These are phyloP conservation scores for Boletus rufocinnamomeus DNA, from an alignment of 768 basidiomycete genomes.

Conservation along the genomic window DNA sequence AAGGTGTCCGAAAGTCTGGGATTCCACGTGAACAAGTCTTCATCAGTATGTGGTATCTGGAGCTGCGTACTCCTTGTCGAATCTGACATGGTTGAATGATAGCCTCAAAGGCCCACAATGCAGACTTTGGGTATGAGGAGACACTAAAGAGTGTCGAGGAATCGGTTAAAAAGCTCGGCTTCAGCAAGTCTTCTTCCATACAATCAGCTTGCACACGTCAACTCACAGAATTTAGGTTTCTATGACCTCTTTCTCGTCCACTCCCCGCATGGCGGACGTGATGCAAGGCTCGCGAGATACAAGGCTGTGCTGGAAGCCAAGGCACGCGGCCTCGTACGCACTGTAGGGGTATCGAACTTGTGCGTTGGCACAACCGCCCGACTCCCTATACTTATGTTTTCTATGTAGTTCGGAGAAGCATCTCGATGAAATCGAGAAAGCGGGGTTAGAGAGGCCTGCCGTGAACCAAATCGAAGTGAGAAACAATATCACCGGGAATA, in stretches of 20 bases:
- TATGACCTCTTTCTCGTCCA: constrained; percentile 53
- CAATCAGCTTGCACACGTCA: not conserved
- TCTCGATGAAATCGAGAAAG: constrained; percentile 27
- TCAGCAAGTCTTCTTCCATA: constrained; percentile 10
- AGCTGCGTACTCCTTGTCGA: not conserved
- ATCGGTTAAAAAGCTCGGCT: constrained; percentile 28
- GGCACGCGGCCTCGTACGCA: constrained; percentile 38
- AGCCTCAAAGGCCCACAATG: constrained; percentile 27
- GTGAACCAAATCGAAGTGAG: constrained; percentile 34
- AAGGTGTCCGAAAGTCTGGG: constrained; percentile 24
- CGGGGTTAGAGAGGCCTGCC: constrained; percentile 29
- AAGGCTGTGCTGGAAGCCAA: constrained; percentile 39
- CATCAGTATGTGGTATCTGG: constrained; percentile 26
- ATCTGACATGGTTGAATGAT: not conserved
- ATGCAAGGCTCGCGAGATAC: constrained; percentile 42
- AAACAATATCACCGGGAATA: not conserved
- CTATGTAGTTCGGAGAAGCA: constrained; percentile 28
- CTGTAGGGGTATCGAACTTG: constrained; percentile 53
- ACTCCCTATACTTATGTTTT: not conserved
- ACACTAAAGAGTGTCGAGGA: constrained; percentile 18
- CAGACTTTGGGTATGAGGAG: constrained; percentile 18
- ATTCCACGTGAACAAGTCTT: constrained; percentile 33
- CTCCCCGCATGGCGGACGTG: constrained; percentile 41
- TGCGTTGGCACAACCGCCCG: constrained; percentile 19
- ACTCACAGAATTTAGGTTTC: constrained; percentile 34